Base-by-base conservation (phyloP, 129 eudicot species). In the Erigeron canadensis region DNA sequence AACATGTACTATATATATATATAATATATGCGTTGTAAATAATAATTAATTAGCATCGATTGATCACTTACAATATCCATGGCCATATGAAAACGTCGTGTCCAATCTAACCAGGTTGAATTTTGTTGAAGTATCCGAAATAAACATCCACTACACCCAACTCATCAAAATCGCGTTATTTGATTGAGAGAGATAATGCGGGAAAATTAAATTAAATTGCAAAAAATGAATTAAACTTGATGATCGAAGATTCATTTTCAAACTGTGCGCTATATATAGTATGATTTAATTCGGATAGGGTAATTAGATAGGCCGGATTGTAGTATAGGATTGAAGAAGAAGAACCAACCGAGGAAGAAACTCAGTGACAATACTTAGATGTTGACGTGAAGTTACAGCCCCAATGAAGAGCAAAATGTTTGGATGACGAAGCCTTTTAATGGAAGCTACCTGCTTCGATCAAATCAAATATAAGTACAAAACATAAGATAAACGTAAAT, bases 401-500 rank as follows among this genome's bases (percentile, higher is more conserved):
- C 98, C 98, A 96, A 92, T 92, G 83, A 92, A 92, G 37, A 92
- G 86, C 72, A 92, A 84, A 71, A 92, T 85, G 77, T 89, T 89
- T 67, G 98, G 98, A 82, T 92, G 96, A 74, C 98, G 84, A 53
- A 91, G 94, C 69, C 91, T 84, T 82, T 89, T 92, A 96, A 92
- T 88, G 9, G 89, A 78, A 44, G 95, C 84, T 48, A 92, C 98
- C 98, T 92, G 63, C 59, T n/a, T n/a, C n/a, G n/a, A n/a, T n/a
- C n/a, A n/a, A n/a, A n/a, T n/a, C 81, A 10, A 57, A 66, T 65
- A 39, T 18, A 4, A 34, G 38, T 41, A 66, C 23, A 38, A 63
- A 37, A 48, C 23, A 38, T 57, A 37, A 48, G 13, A 42, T 67
- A 58, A 12, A 71, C 47, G 10, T 41, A 61, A 2, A 18, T 18